phyloP scores from a whole-genome alignment of 2,329 filamentous ascomycete genomes.

The Fusarium coicis region DNA sequence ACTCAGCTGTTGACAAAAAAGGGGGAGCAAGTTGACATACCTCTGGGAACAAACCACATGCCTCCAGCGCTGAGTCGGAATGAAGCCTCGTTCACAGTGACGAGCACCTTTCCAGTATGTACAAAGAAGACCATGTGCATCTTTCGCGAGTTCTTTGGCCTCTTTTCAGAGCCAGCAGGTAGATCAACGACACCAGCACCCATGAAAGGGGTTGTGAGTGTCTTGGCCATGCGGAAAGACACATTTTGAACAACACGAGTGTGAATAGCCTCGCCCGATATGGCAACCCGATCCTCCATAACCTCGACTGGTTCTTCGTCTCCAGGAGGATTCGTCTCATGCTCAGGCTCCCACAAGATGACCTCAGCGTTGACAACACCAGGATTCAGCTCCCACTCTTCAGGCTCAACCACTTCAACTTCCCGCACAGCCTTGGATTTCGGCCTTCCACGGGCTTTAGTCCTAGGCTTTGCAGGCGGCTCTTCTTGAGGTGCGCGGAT shows the following conservation, averaged over 20 bases:
- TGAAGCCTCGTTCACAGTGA: constrained; percentile 77
- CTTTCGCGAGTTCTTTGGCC: constrained; percentile 89
- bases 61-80: constrained; percentile 90
- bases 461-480: constrained; percentile 39
- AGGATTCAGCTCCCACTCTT: constrained; percentile 77
- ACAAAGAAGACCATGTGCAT: constrained; percentile 99
- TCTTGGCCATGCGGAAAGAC: constrained; percentile 89
- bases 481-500: constrained; percentile 75
- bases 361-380: constrained; percentile 73
- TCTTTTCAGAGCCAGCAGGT: constrained; percentile 84
- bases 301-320: constrained; percentile 66
- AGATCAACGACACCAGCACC: constrained; percentile 91
- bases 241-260: constrained; percentile 70
- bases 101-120: constrained; percentile 81
- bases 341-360: constrained; percentile 70
- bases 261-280: constrained; percentile 65
- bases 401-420: constrained; percentile 66
- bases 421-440: constrained; percentile 50
- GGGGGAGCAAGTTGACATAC: constrained; percentile 63
- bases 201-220: constrained; percentile 85
- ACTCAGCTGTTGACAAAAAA: background rate
- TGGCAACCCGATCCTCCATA: constrained; percentile 65
- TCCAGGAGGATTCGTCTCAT: constrained; percentile 63
- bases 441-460: constrained; percentile 45
- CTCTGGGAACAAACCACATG: constrained; percentile 94